Conservation (phyloP, 352 stramenopile genomes). For the Pythium brassicae region DNA sequence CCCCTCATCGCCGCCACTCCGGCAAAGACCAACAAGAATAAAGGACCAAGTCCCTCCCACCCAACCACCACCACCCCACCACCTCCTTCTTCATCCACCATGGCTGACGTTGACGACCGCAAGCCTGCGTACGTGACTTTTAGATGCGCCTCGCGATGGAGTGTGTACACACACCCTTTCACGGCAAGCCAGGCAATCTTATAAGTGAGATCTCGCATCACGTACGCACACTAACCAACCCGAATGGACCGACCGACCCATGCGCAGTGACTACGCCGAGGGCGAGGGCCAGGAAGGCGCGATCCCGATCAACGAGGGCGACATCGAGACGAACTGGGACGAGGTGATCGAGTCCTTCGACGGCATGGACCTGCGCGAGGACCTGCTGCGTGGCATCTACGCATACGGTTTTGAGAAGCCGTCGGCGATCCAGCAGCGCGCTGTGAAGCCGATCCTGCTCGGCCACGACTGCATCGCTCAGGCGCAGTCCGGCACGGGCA, state of each 20-base stretch:
- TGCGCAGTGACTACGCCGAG: constrained; percentile 47
- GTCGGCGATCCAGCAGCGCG: constrained; percentile 99
- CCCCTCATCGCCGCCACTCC: constrained; percentile 9
- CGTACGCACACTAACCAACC: no score
- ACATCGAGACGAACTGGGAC: constrained; percentile 99
- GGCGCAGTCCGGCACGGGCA: constrained; percentile 98
- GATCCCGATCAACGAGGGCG: constrained; percentile 83
- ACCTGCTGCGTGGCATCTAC: constrained; percentile 99
- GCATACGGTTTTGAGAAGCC: constrained; percentile 99
- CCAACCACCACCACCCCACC: constrained; percentile 8
- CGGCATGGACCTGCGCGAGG: constrained; percentile 97
- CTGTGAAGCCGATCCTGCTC: constrained; percentile 97
- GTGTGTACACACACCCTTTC: not conserved
- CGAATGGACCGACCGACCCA: not conserved
- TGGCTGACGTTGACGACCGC: constrained; percentile 78
- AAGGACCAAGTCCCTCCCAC: constrained; percentile 1
- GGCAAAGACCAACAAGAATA: constrained; percentile 18
- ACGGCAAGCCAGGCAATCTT: not conserved
- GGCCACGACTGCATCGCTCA: constrained; percentile 98
- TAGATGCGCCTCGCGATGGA: not conserved
- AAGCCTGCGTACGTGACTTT: constrained; percentile 25
- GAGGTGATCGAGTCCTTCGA: constrained; percentile 98
- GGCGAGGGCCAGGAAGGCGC: constrained; percentile 56
- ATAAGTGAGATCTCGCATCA: no score
- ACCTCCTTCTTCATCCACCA: constrained; percentile 24